Evolutionary conservation across 768 basidiomycete species (phyloP).

Genomic region (Pleurotus tuoliensis): DNA sequence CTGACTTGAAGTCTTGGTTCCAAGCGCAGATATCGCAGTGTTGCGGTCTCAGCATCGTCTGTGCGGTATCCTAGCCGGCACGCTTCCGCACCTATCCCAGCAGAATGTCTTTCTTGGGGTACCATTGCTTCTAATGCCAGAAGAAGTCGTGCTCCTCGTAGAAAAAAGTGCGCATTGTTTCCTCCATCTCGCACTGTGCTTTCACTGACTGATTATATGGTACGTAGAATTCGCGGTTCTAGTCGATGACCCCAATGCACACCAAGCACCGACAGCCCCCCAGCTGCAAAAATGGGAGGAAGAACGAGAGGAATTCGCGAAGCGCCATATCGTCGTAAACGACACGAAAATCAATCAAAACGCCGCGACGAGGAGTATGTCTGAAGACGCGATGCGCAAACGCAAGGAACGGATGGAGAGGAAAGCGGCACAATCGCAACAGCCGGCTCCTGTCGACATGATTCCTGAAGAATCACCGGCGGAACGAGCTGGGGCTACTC

Average conservation of each 20-base stretch:
- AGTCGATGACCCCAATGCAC: slow-evolving; percentile 65
- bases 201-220: slow-evolving; percentile 10
- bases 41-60: slow-evolving; percentile 79
- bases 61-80: slow-evolving; percentile 84
- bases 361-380: slow-evolving; percentile 35
- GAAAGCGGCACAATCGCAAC: slow-evolving; percentile 16
- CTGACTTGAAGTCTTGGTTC: not conserved
- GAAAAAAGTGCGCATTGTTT: slow-evolving; percentile 56
- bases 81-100: slow-evolving; percentile 90
- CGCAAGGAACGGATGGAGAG: slow-evolving; percentile 64
- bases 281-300: slow-evolving; percentile 53
- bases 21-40: slow-evolving; percentile 63
- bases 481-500: not conserved
- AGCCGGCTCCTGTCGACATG: slow-evolving; percentile 3
- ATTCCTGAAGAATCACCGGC: slow-evolving; percentile 6
- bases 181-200: not conserved
- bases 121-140: slow-evolving; percentile 85
- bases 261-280: slow-evolving; percentile 40
- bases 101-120: slow-evolving; percentile 95
- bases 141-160: slow-evolving; percentile 88
- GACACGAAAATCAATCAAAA: slow-evolving; percentile 39
- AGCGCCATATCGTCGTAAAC: slow-evolving; percentile 51
- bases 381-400: slow-evolving; percentile 65
- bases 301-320: slow-evolving; percentile 40
- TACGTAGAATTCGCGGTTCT: slow-evolving; percentile 69